Conservation (phyloP, 306 rosid genomes). For the Castanopsis chinensis region DNA sequence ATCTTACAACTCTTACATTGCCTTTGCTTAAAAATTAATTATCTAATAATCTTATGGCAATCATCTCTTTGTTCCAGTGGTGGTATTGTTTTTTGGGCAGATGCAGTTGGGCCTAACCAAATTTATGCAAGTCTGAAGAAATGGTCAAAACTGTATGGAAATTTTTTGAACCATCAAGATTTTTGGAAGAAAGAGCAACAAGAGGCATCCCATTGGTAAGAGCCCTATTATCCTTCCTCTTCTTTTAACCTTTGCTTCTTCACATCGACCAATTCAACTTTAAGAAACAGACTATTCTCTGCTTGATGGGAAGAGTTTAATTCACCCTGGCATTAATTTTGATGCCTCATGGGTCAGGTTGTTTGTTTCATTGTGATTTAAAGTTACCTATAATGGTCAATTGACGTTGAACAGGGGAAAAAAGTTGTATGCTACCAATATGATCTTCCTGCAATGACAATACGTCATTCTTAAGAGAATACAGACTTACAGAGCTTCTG, state of each 20-base stretch:
- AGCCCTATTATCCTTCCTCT: constrained; percentile 1
- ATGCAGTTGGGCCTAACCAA: constrained; percentile 74
- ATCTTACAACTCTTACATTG: neutral
- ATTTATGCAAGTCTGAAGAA: constrained; percentile 68
- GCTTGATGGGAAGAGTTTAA: neutral
- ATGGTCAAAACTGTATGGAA: constrained; percentile 79
- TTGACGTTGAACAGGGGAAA: no score
- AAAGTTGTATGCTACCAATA: neutral
- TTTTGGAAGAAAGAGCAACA: constrained; percentile 84
- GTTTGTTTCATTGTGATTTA: constrained; percentile 7
- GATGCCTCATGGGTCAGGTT: neutral
- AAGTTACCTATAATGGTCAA: constrained; percentile 8
- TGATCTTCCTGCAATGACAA: neutral
- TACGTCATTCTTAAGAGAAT: no score
- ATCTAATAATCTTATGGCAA: constrained; percentile 15
- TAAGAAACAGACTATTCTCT: neutral
- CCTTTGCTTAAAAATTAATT: neutral
- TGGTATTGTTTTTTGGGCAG: constrained; percentile 92
- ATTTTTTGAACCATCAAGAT: constrained; percentile 83
- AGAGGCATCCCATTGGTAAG: constrained; percentile 85
- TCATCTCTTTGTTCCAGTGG: constrained; percentile 55
- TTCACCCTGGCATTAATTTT: neutral
- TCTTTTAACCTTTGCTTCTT: neutral
- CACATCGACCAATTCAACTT: neutral
- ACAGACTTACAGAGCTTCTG: neutral